phyloP scores from a whole-genome alignment of 2,329 filamentous ascomycete species.

The Fusarium luffae region DNA sequence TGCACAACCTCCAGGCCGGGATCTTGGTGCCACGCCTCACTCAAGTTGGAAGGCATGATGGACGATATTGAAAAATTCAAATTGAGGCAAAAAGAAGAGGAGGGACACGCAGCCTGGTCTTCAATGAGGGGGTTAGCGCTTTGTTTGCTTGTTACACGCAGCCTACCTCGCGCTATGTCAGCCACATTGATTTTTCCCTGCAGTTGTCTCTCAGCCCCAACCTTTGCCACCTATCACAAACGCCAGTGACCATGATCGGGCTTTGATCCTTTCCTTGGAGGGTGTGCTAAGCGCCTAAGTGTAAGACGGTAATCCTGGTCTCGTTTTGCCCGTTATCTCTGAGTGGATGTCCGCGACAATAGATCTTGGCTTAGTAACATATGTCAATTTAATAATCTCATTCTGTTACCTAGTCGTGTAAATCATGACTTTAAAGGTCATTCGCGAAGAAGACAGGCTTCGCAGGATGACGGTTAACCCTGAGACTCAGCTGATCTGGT shows the following conservation, averaged over 20 bases:
- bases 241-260: rapidly evolving
- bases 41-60: not conserved
- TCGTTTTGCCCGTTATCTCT: too few relatives aligned
- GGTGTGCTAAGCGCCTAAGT: too few relatives aligned
- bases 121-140: not conserved
- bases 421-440: not conserved
- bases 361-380: too few relatives aligned
- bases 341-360: too few relatives aligned
- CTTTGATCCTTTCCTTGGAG: too few relatives aligned
- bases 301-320: too few relatives aligned
- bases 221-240: rapidly evolving
- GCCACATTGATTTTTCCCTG: too few relatives aligned
- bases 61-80: too few relatives aligned
- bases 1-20: not conserved
- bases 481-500: conserved; percentile 53
- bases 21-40: not conserved
- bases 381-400: not conserved
- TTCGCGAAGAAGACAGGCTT: conserved; percentile 16
- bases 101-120: not conserved
- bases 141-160: not conserved
- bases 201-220: too few relatives aligned
- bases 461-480: conserved; percentile 6
- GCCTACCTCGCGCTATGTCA: not conserved
- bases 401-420: not conserved
- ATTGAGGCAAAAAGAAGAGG: not conserved